Conservation (phyloP, 148 eudicot genomes). For the Spergularia marina region DNA sequence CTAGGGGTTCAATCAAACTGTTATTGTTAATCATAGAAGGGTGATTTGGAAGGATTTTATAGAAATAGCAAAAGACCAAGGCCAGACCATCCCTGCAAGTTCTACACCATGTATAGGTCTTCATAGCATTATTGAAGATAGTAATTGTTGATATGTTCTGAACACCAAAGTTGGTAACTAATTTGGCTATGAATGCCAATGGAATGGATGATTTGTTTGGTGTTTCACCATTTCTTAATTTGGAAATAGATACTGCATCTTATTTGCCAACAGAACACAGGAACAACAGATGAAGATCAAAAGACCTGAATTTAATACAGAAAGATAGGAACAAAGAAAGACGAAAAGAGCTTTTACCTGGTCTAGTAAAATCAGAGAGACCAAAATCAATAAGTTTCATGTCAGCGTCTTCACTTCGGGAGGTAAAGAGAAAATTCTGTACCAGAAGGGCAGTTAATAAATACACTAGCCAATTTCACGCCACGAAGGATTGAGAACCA, state of each 20-base stretch:
- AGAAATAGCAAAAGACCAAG: not conserved
- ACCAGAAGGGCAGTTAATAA: slow-evolving; percentile 7
- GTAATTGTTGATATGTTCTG: not conserved
- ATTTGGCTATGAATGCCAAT: not conserved
- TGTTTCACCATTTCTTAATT: not conserved
- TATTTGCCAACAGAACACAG: not conserved
- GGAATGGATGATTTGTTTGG: not conserved
- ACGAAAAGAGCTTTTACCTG: slow-evolving; percentile 38
- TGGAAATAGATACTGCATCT: not conserved
- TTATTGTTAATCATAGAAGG: not conserved
- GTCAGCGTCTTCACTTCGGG: slow-evolving; percentile 60
- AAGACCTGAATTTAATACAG: not conserved
- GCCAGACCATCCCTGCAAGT: not conserved
- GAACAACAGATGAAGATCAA: not conserved
- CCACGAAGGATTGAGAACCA: slow-evolving; percentile 3
- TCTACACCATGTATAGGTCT: not conserved
- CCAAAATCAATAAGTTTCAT: slow-evolving; percentile 80
- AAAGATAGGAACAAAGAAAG: not conserved
- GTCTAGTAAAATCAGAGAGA: slow-evolving; percentile 65
- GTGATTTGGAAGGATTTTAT: not conserved
- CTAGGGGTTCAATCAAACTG: not conserved
- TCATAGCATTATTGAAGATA: not conserved
- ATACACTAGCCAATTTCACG: not conserved
- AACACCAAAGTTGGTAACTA: too few species aligned
- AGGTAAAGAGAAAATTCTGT: slow-evolving; percentile 69